A percentile compares a stretch with the other conserved stretches of the same genome.
Evolutionary conservation across 2,329 filamentous ascomycete species (phyloP).

Genomic region (Dothideomycetes sp.): DNA sequence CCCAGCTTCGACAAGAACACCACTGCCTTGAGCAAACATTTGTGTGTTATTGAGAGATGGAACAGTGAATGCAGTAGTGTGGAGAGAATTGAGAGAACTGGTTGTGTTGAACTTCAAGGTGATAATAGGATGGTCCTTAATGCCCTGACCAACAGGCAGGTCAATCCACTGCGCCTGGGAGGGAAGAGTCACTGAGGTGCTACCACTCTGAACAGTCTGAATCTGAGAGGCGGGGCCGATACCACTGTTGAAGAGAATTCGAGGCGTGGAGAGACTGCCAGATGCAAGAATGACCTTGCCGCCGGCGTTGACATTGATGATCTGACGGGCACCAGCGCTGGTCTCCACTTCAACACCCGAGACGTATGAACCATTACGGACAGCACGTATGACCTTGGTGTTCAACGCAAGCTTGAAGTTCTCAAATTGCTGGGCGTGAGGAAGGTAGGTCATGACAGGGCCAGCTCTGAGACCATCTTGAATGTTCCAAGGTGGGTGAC

Average conservation of each 20-base stretch:
- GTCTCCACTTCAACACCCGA: conserved; percentile 30
- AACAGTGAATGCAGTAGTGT: conserved; percentile 34
- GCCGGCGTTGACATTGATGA: conserved; percentile 18
- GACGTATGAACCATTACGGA: conserved; percentile 28
- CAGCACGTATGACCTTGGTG: conserved; percentile 33
- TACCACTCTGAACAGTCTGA: conserved; percentile 13
- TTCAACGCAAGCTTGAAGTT: conserved; percentile 37
- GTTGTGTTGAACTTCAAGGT: conserved; percentile 38
- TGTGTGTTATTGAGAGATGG: conserved; percentile 38
- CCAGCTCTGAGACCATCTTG: conserved; percentile 39
- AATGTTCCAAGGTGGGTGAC: conserved; percentile 38
- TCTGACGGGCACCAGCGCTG: conserved; percentile 8
- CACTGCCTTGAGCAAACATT: conserved; percentile 30
- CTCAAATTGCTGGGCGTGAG: conserved; percentile 28
- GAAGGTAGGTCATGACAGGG: conserved; percentile 39
- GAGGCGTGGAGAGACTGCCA: conserved; percentile 20
- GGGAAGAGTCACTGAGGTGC: conserved; percentile 11
- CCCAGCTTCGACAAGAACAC: conserved; percentile 24
- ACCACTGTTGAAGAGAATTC: conserved; percentile 28
- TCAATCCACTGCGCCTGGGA: conserved; percentile 18
- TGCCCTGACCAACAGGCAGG: conserved; percentile 18
- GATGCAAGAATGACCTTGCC: conserved; percentile 27
- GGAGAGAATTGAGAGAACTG: conserved; percentile 32
- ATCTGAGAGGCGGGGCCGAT: conserved; percentile 36
- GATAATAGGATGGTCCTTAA: conserved; percentile 41